phyloP scores from a whole-genome alignment of 805 yeast genomes.

The Pichia cephalocereana region DNA sequence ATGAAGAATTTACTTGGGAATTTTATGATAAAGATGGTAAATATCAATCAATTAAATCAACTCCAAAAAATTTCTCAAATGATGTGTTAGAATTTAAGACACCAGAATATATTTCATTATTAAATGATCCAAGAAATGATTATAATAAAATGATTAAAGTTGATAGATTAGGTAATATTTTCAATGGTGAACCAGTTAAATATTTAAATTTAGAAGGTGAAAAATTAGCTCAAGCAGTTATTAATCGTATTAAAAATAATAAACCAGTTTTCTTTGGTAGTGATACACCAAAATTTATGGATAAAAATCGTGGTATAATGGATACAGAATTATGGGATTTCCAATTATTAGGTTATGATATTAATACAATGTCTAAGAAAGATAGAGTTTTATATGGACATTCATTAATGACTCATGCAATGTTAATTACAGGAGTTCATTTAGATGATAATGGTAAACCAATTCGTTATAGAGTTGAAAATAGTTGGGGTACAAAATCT shows the following conservation, averaged over 20 bases:
- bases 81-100: constrained; percentile 46
- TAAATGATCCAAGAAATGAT: constrained; percentile 76
- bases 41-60: constrained; percentile 37
- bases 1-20: constrained; percentile 64
- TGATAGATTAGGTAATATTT: constrained; percentile 66
- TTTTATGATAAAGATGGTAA: constrained; percentile 59
- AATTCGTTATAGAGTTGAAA: constrained; percentile 63
- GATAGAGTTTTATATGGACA: constrained; percentile 64
- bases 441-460: constrained; percentile 55
- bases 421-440: constrained; percentile 78
- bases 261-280: constrained; percentile 85
- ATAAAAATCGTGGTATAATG: constrained; percentile 57
- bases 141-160: constrained; percentile 57
- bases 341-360: constrained; percentile 41
- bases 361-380: constrained; percentile 44
- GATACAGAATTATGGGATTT: constrained; percentile 65
- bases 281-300: constrained; percentile 75
- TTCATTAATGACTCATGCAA: constrained; percentile 84
- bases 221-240: constrained; percentile 49
- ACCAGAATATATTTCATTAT: constrained; percentile 49
- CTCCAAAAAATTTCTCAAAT: constrained; percentile 58
- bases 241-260: constrained; percentile 58
- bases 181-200: constrained; percentile 58
- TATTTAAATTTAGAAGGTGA: constrained; percentile 63
- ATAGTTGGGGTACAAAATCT: constrained; percentile 65